phyloP scores from a whole-genome alignment of 2,329 filamentous ascomycete species.

The Ceratocystis colombiana region DNA sequence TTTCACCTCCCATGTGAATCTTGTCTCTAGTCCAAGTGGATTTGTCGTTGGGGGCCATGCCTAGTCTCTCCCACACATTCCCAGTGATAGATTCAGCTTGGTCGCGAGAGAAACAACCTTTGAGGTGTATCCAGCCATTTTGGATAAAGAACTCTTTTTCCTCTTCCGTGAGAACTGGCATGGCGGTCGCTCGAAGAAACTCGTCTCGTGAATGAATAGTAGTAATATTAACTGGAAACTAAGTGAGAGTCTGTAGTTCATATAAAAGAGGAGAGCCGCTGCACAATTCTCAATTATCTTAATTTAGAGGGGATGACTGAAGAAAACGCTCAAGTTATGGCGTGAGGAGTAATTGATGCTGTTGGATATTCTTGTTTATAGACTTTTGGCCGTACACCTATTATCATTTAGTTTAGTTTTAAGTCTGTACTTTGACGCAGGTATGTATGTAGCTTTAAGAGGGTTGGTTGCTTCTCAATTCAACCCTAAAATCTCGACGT shows the following conservation, averaged over 20 bases:
- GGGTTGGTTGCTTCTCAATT: not conserved
- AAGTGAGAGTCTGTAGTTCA: not conserved
- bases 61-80: conserved; percentile 54
- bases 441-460: not conserved
- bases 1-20: conserved; percentile 55
- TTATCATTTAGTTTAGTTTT: not conserved
- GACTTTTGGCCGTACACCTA: conserved; percentile 11
- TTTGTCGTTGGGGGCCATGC: conserved; percentile 53
- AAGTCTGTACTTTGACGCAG: not conserved
- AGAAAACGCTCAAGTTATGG: not conserved
- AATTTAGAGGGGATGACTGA: too few relatives aligned
- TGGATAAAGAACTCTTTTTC: conserved; percentile 37
- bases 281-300: too few relatives aligned
- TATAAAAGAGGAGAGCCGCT: too few relatives aligned
- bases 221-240: not conserved
- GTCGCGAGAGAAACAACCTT: conserved; percentile 34
- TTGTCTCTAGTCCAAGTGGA: conserved; percentile 54
- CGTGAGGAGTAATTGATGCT: not conserved
- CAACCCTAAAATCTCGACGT: not conserved
- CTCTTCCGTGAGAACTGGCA: conserved; percentile 32
- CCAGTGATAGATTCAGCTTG: conserved; percentile 33
- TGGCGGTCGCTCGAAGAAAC: not conserved
- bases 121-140: conserved; percentile 34
- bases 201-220: not conserved
- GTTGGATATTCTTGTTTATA: not conserved